A percentile compares a stretch with the other conserved stretches of the same genome.
These are phyloP conservation scores for Spinacia oleracea DNA, from an alignment of 179 eudicot species.

Conservation along the genomic window DNA sequence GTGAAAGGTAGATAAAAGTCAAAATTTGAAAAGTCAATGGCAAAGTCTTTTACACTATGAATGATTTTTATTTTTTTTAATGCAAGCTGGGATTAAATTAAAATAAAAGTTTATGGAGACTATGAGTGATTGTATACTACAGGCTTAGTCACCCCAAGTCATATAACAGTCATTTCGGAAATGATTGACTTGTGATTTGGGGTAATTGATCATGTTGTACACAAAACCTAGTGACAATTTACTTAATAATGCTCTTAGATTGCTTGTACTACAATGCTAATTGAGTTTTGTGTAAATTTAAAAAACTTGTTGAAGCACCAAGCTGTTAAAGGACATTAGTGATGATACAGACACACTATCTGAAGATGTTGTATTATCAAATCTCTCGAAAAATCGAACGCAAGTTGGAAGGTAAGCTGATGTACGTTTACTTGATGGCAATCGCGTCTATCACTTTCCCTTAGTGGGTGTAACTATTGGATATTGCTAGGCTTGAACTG, in stretches of 20 bases:
- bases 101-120: too few relatives aligned
- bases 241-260: not conserved
- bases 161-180: too few relatives aligned
- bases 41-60: not conserved
- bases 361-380: constrained; percentile 6
- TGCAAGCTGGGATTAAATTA: too few relatives aligned
- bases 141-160: too few relatives aligned
- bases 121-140: not conserved
- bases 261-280: not conserved
- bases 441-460: not conserved
- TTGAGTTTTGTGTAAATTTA: not conserved
- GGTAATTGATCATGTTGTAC: too few relatives aligned
- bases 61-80: not conserved
- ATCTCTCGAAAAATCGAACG: not conserved
- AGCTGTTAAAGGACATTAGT: not conserved
- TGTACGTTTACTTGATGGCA: not conserved
- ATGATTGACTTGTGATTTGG: too few relatives aligned
- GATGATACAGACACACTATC: not conserved
- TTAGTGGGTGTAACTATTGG: not conserved
- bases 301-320: constrained; percentile 1
- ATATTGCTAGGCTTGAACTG: not conserved
- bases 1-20: constrained; percentile 1
- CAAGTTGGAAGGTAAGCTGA: constrained; percentile 13
- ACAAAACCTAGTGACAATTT: too few relatives aligned
- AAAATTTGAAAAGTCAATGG: not conserved